Percentiles rank a stretch among this genome's conserved stretches.
phyloP scores from a whole-genome alignment of 2,329 filamentous ascomycete species.

The Fusarium lateritium region DNA sequence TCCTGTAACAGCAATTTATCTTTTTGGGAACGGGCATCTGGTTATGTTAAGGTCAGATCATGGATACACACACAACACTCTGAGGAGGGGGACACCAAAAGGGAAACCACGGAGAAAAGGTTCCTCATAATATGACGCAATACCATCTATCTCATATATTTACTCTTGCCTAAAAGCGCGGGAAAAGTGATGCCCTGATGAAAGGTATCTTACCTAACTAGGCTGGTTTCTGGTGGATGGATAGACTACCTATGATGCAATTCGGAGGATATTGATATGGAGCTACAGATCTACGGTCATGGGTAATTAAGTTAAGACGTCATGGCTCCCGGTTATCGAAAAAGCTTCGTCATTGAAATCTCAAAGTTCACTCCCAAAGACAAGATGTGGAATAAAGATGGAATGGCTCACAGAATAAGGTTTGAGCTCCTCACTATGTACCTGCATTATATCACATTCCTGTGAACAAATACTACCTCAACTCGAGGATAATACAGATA shows the following conservation, averaged over 20 bases:
- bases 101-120: conserved; percentile 3
- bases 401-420: background rate
- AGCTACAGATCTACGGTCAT: conserved; percentile 8
- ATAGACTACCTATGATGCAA: conserved; percentile 28
- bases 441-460: background rate
- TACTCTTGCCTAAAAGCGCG: background rate
- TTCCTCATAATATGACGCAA: conserved; percentile 24
- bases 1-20: conserved; percentile 5
- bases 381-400: background rate
- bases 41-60: conserved; percentile 2
- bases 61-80: background rate
- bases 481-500: too few relatives aligned
- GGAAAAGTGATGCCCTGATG: background rate
- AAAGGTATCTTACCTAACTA: background rate
- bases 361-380: background rate
- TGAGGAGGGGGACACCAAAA: background rate
- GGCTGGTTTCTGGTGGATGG: background rate
- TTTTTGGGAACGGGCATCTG: background rate
- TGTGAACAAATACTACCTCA: background rate
- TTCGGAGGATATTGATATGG: background rate
- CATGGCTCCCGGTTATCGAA: conserved; percentile 4
- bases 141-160: conserved; percentile 7
- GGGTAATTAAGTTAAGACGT: conserved; percentile 12
- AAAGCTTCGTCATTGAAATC: background rate
- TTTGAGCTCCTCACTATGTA: background rate